A percentile compares a stretch with the other conserved stretches of the same genome.
These are phyloP conservation scores for Coemansia sp. DNA, from an alignment of 192 early-diverging fungal genomes.

Conservation along the genomic window DNA sequence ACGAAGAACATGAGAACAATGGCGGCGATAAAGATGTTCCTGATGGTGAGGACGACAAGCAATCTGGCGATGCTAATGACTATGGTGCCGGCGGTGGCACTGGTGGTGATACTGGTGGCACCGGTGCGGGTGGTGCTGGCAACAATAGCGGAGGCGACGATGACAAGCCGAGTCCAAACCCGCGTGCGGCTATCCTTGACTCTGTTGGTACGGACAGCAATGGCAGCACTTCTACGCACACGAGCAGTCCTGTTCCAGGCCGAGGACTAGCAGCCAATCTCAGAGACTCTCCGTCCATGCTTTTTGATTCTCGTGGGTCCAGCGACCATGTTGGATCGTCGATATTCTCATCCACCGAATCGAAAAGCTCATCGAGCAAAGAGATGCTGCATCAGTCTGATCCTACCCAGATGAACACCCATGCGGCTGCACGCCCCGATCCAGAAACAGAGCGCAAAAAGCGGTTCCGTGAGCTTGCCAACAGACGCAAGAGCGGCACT, in stretches of 20 bases:
- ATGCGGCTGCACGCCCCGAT: conserved; percentile 18
- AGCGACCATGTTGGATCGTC: conserved; percentile 39
- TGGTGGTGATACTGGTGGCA: conserved; percentile 4
- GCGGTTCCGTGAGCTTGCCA: conserved; percentile 39
- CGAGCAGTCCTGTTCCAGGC: conserved; percentile 23
- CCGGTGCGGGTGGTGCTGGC: conserved; percentile 9
- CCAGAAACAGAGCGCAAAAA: conserved; percentile 32
- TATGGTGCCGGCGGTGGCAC: conserved; percentile 1
- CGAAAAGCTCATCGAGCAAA: conserved; percentile 5
- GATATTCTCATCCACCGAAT: conserved; percentile 45
- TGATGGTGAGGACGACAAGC: not conserved
- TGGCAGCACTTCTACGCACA: conserved; percentile 37
- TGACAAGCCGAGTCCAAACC: conserved; percentile 33
- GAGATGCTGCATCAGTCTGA: conserved; percentile 7
- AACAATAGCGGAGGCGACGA: conserved; percentile 20
- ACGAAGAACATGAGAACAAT: not conserved
- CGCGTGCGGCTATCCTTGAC: conserved; percentile 26
- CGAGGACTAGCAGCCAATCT: conserved; percentile 34
- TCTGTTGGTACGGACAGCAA: conserved; percentile 28
- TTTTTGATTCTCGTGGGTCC: conserved; percentile 35
- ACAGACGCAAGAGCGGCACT: conserved; percentile 54
- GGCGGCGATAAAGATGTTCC: not conserved
- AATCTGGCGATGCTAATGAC: not conserved
- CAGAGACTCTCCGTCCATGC: conserved; percentile 7
- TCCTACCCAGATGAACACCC: conserved; percentile 9